Evolutionary conservation across 2,329 filamentous ascomycete species (phyloP).

Genomic region (Aspergillus aculeatus): DNA sequence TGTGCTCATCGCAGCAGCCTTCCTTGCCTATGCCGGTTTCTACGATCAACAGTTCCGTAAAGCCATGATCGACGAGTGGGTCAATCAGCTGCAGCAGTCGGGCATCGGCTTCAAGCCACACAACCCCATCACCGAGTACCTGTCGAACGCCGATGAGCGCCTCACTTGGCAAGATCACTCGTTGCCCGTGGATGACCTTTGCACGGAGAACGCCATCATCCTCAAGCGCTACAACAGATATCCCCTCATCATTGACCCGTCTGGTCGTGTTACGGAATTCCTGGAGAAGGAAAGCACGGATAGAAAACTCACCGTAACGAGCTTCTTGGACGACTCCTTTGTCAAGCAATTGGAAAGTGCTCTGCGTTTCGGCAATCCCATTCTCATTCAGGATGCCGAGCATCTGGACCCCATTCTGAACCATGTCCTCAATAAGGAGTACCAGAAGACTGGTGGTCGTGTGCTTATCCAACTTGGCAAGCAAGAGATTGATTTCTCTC

Average conservation of each 20-base stretch:
- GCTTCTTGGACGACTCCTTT: constrained; percentile 96
- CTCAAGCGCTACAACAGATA: constrained; percentile 98
- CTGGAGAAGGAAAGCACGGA: constrained; percentile 92
- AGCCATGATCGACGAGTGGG: constrained; percentile 96
- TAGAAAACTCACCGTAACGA: constrained; percentile 89
- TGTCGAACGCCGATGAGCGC: constrained; percentile 93
- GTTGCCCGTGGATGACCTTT: constrained; percentile 92
- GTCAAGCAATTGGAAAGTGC: constrained; percentile 97
- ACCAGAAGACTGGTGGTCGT: constrained; percentile 96
- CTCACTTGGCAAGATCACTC: constrained; percentile 93
- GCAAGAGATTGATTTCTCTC: constrained; percentile 98
- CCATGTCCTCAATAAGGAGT: constrained; percentile 98
- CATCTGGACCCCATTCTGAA: constrained; percentile 96
- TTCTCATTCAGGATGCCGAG: constrained; percentile 97
- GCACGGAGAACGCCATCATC: constrained; percentile 97
- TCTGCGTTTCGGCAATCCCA: constrained; percentile 94
- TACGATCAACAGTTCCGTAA: constrained; percentile 99
- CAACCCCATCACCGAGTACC: constrained; percentile 92
- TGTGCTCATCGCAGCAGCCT: constrained; percentile 92
- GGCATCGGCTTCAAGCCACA: constrained; percentile 89
- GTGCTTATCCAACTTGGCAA: constrained; percentile 97
- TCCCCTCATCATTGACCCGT: constrained; percentile 96
- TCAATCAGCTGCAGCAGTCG: constrained; percentile 88
- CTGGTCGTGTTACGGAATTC: constrained; percentile 91
- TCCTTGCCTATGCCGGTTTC: constrained; percentile 92